These are phyloP conservation scores for Cladorrhinum sp. DNA, from an alignment of 2,329 filamentous ascomycete species.

Conservation along the genomic window DNA sequence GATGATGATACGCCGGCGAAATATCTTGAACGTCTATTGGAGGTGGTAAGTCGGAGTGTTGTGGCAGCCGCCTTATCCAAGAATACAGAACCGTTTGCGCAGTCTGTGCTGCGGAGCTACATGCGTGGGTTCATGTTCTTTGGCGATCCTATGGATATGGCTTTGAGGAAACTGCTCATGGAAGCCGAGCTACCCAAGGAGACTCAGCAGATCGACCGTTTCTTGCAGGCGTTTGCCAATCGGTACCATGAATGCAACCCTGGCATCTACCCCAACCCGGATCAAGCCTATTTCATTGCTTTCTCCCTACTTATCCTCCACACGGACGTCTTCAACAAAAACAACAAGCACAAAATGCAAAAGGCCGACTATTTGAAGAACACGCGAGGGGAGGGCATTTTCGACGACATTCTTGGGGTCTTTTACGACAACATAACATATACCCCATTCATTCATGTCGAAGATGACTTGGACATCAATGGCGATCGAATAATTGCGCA, in stretches of 20 bases:
- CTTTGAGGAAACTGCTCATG: constrained; percentile 91
- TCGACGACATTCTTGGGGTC: constrained; percentile 87
- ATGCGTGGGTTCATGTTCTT: constrained; percentile 96
- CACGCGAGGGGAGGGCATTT: constrained; percentile 86
- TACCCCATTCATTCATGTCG: constrained; percentile 96
- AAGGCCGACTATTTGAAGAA: constrained; percentile 94
- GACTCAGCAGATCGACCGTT: constrained; percentile 95
- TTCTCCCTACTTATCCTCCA: constrained; percentile 96
- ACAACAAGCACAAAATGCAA: constrained; percentile 99
- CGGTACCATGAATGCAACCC: constrained; percentile 98
- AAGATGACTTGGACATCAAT: constrained; percentile 82
- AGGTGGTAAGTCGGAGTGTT: constrained; percentile 71
- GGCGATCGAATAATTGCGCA: constrained; percentile 68
- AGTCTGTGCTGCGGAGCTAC: constrained; percentile 83
- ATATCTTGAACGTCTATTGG: constrained; percentile 81
- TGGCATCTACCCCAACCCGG: constrained; percentile 84
- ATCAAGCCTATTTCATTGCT: constrained; percentile 97
- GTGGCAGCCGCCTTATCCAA: constrained; percentile 86
- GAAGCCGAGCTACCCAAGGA: constrained; percentile 95
- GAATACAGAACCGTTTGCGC: constrained; percentile 78
- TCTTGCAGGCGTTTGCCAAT: constrained; percentile 90
- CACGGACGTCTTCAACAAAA: constrained; percentile 99
- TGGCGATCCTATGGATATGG: constrained; percentile 97
- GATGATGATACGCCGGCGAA: constrained; percentile 88
- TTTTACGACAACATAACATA: constrained; percentile 99